These are phyloP conservation scores for Phialemonium atrogriseum DNA, from an alignment of 2,329 filamentous ascomycete species.

Conservation along the genomic window DNA sequence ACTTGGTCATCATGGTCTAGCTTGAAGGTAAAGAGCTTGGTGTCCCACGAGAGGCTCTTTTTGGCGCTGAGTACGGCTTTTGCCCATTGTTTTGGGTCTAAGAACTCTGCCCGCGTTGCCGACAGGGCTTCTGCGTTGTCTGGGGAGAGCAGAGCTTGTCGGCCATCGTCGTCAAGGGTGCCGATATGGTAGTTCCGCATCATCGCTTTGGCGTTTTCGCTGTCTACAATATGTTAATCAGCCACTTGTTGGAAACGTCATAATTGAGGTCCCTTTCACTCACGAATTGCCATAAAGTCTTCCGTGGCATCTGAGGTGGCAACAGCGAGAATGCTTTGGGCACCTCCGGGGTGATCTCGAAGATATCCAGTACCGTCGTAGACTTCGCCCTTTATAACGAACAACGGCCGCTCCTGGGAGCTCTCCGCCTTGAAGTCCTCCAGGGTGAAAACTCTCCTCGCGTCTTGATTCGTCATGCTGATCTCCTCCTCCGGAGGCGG, in stretches of 20 bases:
- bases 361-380: conserved; percentile 80
- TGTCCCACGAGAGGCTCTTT: conserved; percentile 65
- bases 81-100: conserved; percentile 65
- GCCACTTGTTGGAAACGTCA: not conserved
- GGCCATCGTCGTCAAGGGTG: conserved; percentile 55
- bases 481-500: conserved; percentile 55
- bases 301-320: conserved; percentile 79
- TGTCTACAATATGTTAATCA: conserved; percentile 47
- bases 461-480: conserved; percentile 64
- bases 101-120: conserved; percentile 49
- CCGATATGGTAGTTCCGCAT: conserved; percentile 82
- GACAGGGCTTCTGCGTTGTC: conserved; percentile 29
- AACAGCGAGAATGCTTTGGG: conserved; percentile 72
- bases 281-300: conserved; percentile 88
- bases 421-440: conserved; percentile 63
- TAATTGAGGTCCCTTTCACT: no score
- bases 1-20: conserved; percentile 63
- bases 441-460: conserved; percentile 60
- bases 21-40: conserved; percentile 71
- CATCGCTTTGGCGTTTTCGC: conserved; percentile 86
- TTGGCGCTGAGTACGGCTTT: conserved; percentile 63
- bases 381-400: conserved; percentile 79
- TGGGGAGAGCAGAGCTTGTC: conserved; percentile 45
- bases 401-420: conserved; percentile 63
- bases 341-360: conserved; percentile 76